These are phyloP conservation scores for Periglandula ipomoeae DNA, from an alignment of 2,329 filamentous ascomycete genomes.

Conservation along the genomic window DNA sequence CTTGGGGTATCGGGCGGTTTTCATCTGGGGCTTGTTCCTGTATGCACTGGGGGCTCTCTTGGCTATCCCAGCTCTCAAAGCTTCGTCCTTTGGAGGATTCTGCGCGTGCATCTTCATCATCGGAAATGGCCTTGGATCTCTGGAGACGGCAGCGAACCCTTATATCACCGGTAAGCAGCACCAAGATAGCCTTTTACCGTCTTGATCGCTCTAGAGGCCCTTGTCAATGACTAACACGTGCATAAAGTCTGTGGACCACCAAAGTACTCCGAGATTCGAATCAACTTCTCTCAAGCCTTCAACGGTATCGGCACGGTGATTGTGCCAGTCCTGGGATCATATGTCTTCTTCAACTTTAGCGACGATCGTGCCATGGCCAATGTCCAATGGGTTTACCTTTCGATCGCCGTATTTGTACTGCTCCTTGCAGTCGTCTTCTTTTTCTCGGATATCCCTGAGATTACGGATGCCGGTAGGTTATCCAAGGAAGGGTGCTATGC, in stretches of 20 bases:
- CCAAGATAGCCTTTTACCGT: neutral
- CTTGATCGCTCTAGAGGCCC: neutral
- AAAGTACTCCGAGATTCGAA: constrained; percentile 60
- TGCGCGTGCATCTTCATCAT: constrained; percentile 66
- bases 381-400: constrained; percentile 70
- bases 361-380: constrained; percentile 49
- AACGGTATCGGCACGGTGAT: constrained; percentile 67
- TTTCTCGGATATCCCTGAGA: constrained; percentile 59
- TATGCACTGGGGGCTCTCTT: constrained; percentile 55
- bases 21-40: constrained; percentile 58
- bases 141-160: constrained; percentile 71
- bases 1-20: constrained; percentile 58
- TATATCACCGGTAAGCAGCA: constrained; percentile 46
- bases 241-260: constrained; percentile 45
- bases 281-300: constrained; percentile 70
- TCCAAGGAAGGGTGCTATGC: neutral
- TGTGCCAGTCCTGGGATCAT: constrained; percentile 62
- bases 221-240: neutral
- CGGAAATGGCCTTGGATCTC: constrained; percentile 61
- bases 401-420: constrained; percentile 63
- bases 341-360: constrained; percentile 61
- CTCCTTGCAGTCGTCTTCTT: constrained; percentile 58
- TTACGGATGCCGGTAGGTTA: constrained; percentile 41
- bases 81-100: constrained; percentile 63
- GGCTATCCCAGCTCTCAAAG: constrained; percentile 47